phyloP scores from a whole-genome alignment of 2,329 filamentous ascomycete genomes.

The Sporothrix inflata region DNA sequence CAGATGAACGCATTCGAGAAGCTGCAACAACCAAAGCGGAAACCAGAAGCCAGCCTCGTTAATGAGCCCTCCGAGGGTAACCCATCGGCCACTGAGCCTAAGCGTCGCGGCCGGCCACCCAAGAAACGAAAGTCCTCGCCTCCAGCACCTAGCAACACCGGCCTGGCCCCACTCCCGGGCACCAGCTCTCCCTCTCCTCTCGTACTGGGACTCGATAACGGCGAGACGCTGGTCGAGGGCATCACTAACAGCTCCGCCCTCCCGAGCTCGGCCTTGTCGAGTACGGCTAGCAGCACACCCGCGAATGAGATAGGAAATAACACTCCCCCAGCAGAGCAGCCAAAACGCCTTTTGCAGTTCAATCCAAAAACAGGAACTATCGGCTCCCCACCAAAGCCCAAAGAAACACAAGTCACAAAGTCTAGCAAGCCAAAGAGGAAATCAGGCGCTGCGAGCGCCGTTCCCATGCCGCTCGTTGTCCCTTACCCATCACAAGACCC shows the following conservation, averaged over 20 bases:
- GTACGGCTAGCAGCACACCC: constrained; percentile 1
- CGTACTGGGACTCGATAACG: background rate
- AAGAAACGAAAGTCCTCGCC: constrained; percentile 37
- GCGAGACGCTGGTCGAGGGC: background rate
- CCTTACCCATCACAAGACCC: constrained; percentile 27
- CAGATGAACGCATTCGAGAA: constrained; percentile 22
- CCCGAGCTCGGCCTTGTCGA: background rate
- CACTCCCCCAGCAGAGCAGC: constrained; percentile 26
- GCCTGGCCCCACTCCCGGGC: background rate
- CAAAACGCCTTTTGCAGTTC: constrained; percentile 58
- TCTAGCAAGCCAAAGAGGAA: constrained; percentile 23
- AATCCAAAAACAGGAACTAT: constrained; percentile 65
- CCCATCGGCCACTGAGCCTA: background rate
- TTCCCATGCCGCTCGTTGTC: background rate
- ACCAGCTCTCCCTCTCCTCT: background rate
- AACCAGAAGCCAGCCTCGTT: constrained; percentile 32
- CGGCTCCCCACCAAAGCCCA: constrained; percentile 59
- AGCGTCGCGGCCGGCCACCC: constrained; percentile 35
- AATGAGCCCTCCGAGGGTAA: background rate
- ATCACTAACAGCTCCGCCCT: background rate
- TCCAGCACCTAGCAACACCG: background rate
- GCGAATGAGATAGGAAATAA: background rate
- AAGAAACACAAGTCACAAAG: constrained; percentile 10
- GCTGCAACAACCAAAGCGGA: constrained; percentile 26
- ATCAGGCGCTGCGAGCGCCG: background rate